Evolutionary conservation across 176 grass and related monocot genomes (phyloP), one percentile per base, ranked within the genome.

Genomic region (Carex myosuroides): DNA sequence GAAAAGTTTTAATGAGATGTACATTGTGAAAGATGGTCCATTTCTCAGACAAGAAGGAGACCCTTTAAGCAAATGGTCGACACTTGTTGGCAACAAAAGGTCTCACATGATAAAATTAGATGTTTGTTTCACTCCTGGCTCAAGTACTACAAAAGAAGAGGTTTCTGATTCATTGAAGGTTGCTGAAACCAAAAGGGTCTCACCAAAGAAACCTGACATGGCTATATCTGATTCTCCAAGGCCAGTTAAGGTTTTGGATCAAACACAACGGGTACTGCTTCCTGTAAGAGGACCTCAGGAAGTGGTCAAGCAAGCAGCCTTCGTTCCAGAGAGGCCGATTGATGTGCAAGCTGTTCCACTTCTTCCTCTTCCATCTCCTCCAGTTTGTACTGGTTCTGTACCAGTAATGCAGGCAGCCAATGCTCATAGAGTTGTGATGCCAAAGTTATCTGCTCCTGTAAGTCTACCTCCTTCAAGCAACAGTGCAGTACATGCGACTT

Each of bases 21-120:
- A 93, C 84, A 81, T 94, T 76, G 92, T 98, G 70, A 98, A 95
- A 90, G 91, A 93, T 83, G 91, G 95, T 13, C 83, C 85, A 6
- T 95, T 98, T 90, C 84, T 93, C 86, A 91, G 91, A 39, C 83
- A 86, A 64, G 92, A 94, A 67, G 85, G 20, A 0, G 91, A 95
- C 80, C 92, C 90, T 83, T 86, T 87, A 83, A 91, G 87, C 55
- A 84, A 90, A 54, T 72, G 88, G 81, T 94, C 91, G 54, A 85
- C 86, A 68, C 89, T 95, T 84, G 95, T 98, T 77, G 91, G 87
- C 61, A 81, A 13, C 0, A 98, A 98, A 87, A 98, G 87, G 85
- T 93, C 91, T 3, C 73, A 86, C 71, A 89, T 52, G 68, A 60
- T 98, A 33, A 39, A 94, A 16, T 41, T 83, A 87, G 92, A 95